Evolutionary conservation across 2,329 filamentous ascomycete species (phyloP).

Genomic region (Colletotrichum aenigma): DNA sequence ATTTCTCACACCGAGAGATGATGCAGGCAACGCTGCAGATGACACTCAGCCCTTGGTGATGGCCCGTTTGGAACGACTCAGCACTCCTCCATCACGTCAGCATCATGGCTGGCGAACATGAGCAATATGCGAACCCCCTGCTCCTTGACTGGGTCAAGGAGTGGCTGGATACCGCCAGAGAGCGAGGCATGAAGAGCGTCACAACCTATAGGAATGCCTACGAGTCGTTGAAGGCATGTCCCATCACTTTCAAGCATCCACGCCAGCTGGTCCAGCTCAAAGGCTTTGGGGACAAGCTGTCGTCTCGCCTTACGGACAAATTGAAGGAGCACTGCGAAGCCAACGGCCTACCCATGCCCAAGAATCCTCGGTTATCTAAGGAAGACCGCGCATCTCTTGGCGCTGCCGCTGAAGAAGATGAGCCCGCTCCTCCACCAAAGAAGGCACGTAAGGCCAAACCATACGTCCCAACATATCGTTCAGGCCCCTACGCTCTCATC

Average conservation of each 20-base stretch:
- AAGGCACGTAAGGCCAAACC: conserved; percentile 64
- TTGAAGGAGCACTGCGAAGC: conserved; percentile 65
- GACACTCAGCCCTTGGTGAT: background rate
- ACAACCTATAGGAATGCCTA: conserved; percentile 79
- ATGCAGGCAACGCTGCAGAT: background rate
- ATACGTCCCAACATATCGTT: conserved; percentile 76
- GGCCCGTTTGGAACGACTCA: conserved; percentile 12
- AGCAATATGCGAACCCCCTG: conserved; percentile 69
- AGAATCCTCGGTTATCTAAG: conserved; percentile 49
- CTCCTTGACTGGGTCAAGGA: conserved; percentile 77
- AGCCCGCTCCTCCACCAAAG: conserved; percentile 52
- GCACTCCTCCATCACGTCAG: conserved; percentile 19
- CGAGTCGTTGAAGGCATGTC: conserved; percentile 77
- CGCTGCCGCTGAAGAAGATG: conserved; percentile 39
- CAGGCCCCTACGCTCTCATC: conserved; percentile 75
- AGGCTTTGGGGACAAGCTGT: conserved; percentile 75
- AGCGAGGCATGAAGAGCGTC: conserved; percentile 72
- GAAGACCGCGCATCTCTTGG: conserved; percentile 30
- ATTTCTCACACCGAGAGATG: background rate
- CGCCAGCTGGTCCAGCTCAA: conserved; percentile 75
- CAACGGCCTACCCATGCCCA: conserved; percentile 72
- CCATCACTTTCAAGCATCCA: conserved; percentile 73
- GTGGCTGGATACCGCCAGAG: conserved; percentile 73
- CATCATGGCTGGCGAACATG: conserved; percentile 36
- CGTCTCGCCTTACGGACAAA: conserved; percentile 68